Conservation (phyloP, 2,329 filamentous ascomycete genomes). For the Whalleya microplaca region DNA sequence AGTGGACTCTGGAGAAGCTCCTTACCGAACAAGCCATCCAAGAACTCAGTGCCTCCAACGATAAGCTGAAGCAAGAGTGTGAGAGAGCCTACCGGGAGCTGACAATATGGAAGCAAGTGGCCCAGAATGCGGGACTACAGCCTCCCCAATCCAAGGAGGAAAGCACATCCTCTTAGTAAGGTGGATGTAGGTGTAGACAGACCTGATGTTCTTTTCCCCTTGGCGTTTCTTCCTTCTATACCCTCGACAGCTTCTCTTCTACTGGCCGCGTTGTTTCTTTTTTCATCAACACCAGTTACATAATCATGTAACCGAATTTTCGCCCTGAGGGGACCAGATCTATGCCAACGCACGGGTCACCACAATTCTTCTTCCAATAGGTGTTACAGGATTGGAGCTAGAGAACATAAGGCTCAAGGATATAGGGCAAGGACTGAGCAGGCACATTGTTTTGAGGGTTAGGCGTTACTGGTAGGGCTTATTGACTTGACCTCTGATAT, state of each 20-base stretch:
- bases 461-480: slow-evolving; percentile 23
- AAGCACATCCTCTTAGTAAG: slow-evolving; percentile 22
- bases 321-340: not conserved
- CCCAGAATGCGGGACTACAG: slow-evolving; percentile 62
- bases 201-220: slow-evolving; percentile 18
- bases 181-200: slow-evolving; percentile 1
- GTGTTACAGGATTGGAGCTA: slow-evolving; percentile 6
- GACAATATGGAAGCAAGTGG: slow-evolving; percentile 76
- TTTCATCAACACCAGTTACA: slow-evolving; percentile 5
- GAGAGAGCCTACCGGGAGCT: slow-evolving; percentile 78
- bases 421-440: slow-evolving; percentile 9
- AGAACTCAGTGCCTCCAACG: slow-evolving; percentile 84
- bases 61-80: slow-evolving; percentile 82
- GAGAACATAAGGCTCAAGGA: slow-evolving; percentile 11
- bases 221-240: slow-evolving; percentile 23
- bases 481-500: slow-evolving; percentile 8
- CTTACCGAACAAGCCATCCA: slow-evolving; percentile 86
- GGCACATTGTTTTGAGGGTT: slow-evolving; percentile 7
- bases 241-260: slow-evolving; percentile 19
- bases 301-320: not conserved
- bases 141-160: slow-evolving; percentile 48
- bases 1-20: slow-evolving; percentile 90
- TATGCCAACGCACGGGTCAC: not conserved
- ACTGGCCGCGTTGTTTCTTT: slow-evolving; percentile 12
- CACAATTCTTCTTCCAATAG: slow-evolving; percentile 9